phyloP scores from a whole-genome alignment of 2,329 filamentous ascomycete genomes.

The Fusarium nelsonii region DNA sequence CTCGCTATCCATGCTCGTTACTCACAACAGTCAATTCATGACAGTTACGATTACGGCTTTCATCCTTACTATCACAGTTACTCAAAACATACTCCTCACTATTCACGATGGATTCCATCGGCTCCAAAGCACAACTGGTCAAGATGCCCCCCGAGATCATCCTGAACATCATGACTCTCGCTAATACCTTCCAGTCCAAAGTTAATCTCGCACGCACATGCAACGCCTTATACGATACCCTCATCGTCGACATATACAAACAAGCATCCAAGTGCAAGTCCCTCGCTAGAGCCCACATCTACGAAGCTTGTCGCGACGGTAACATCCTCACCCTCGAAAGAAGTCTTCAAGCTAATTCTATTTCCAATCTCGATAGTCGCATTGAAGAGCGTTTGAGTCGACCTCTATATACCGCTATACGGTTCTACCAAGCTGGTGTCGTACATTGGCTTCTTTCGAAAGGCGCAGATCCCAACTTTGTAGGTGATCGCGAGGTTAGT shows the following conservation, averaged over 20 bases:
- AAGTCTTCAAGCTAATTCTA: neutral
- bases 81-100: neutral
- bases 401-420: neutral
- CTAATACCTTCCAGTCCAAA: neutral
- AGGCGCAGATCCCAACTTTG: neutral
- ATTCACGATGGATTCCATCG: neutral
- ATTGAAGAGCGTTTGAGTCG: neutral
- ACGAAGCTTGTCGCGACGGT: conserved; percentile 1
- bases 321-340: neutral
- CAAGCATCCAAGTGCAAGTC: neutral
- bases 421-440: neutral
- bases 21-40: accelerated
- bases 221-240: neutral
- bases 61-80: accelerated
- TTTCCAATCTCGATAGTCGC: neutral
- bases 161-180: neutral
- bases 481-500: neutral
- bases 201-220: neutral
- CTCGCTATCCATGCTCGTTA: accelerated
- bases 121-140: neutral
- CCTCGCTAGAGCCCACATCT: neutral
- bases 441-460: neutral
- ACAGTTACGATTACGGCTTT: too few species aligned
- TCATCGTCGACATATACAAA: neutral
- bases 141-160: neutral